Percentiles rank a stretch among this genome's conserved stretches.
These are phyloP conservation scores for Aspergillus chevalieri DNA, from an alignment of 2,329 filamentous ascomycete species.

Conservation along the genomic window DNA sequence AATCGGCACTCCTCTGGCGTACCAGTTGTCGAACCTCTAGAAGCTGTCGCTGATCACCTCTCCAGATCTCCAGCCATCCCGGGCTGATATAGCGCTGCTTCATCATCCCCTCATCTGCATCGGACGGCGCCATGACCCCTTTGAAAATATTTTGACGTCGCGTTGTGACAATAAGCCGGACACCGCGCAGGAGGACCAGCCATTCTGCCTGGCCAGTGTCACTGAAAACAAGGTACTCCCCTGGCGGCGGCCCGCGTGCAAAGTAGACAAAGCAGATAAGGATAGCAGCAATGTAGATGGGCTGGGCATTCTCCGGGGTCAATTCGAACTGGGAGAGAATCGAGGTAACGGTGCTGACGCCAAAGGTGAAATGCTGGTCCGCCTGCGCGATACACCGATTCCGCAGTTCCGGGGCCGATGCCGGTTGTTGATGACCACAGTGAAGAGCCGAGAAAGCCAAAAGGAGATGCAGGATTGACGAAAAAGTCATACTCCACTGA, in stretches of 20 bases:
- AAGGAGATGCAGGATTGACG: slow-evolving; percentile 28
- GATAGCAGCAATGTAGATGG: slow-evolving; percentile 25
- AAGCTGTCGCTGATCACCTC: slow-evolving; percentile 2
- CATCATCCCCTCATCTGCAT: neutral
- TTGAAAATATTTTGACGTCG: slow-evolving; percentile 14
- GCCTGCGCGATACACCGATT: slow-evolving; percentile 20
- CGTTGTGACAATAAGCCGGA: slow-evolving; percentile 17
- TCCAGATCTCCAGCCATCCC: slow-evolving; percentile 12
- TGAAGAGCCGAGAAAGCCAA: slow-evolving; percentile 27
- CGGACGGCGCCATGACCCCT: neutral
- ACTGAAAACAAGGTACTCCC: slow-evolving; percentile 31
- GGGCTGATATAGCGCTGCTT: neutral
- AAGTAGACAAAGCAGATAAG: slow-evolving; percentile 31
- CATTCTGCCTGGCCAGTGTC: slow-evolving; percentile 24
- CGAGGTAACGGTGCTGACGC: slow-evolving; percentile 25
- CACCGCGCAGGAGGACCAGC: slow-evolving; percentile 26
- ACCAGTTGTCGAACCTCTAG: slow-evolving; percentile 8
- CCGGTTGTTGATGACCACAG: slow-evolving; percentile 15
- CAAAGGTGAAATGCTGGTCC: slow-evolving; percentile 30
- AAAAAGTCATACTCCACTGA: slow-evolving; percentile 24
- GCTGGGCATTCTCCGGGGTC: slow-evolving; percentile 21
- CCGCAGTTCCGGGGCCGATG: neutral
- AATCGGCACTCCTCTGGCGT: slow-evolving; percentile 8
- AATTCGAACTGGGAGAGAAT: slow-evolving; percentile 20
- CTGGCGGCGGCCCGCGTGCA: slow-evolving; percentile 20